These are phyloP conservation scores for Canna indica DNA, from an alignment of 176 grass and related monocot species.

Conservation along the genomic window DNA sequence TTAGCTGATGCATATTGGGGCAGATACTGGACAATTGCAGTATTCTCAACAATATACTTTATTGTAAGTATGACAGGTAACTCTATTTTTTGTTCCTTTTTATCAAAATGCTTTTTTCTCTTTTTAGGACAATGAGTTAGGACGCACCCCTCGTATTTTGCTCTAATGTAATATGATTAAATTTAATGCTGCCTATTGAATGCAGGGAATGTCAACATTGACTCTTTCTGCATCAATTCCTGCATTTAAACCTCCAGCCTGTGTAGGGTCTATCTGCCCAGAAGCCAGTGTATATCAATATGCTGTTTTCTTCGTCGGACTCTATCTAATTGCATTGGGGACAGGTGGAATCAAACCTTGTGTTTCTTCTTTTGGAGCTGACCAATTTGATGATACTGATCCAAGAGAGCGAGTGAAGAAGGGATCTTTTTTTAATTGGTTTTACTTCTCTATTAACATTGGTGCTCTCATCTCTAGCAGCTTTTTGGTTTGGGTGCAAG, in stretches of 20 bases:
- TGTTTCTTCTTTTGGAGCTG: conserved; percentile 76
- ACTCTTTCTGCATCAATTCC: conserved; percentile 66
- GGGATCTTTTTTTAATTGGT: conserved; percentile 94
- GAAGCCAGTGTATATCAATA: conserved; percentile 49
- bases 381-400: conserved; percentile 88
- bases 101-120: conserved; percentile 11
- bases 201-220: conserved; percentile 65
- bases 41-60: conserved; percentile 71
- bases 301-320: conserved; percentile 49
- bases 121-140: not conserved
- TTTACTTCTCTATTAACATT: conserved; percentile 82
- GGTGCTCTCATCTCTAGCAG: conserved; percentile 55
- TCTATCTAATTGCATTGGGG: conserved; percentile 82
- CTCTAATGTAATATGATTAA: conserved; percentile 5
- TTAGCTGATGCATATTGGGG: conserved; percentile 85
- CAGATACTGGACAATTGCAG: conserved; percentile 63
- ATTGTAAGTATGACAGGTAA: conserved; percentile 43
- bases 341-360: conserved; percentile 95
- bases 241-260: conserved; percentile 41
- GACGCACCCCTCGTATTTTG: not conserved
- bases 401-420: conserved; percentile 59
- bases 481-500: conserved; percentile 75
- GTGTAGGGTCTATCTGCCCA: conserved; percentile 35
- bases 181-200: conserved; percentile 7
- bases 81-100: not conserved